These are phyloP conservation scores for Lipomyces orientalis DNA, from an alignment of 805 yeast species.

Conservation along the genomic window DNA sequence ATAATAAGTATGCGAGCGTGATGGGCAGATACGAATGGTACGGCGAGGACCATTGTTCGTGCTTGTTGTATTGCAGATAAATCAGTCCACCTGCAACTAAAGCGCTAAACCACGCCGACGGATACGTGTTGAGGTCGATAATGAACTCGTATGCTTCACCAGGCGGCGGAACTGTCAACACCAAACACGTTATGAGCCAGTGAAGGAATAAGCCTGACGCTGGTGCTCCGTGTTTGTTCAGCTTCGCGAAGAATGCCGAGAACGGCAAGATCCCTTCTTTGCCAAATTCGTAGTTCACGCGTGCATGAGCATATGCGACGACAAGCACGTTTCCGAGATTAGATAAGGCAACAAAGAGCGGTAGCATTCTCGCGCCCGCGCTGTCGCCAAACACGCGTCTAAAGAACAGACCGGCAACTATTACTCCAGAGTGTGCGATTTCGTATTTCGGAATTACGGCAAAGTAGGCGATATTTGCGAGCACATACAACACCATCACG, in stretches of 20 bases:
- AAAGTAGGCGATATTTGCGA: conserved; percentile 64
- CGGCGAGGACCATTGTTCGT: conserved; percentile 52
- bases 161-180: conserved; percentile 64
- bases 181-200: conserved; percentile 60
- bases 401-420: conserved; percentile 68
- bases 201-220: conserved; percentile 57
- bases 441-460: conserved; percentile 55
- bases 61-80: conserved; percentile 53
- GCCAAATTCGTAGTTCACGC: conserved; percentile 65
- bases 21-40: conserved; percentile 31
- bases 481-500: conserved; percentile 59
- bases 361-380: conserved; percentile 56
- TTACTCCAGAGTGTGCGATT: conserved; percentile 59
- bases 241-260: conserved; percentile 52
- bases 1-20: conserved; percentile 24
- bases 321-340: conserved; percentile 70
- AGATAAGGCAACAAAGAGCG: conserved; percentile 63
- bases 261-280: conserved; percentile 58
- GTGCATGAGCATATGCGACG: conserved; percentile 64
- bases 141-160: conserved; percentile 68
- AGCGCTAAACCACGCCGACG: conserved; percentile 64
- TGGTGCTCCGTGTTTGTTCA: conserved; percentile 49
- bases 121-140: conserved; percentile 66
- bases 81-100: conserved; percentile 59
- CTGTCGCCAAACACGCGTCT: conserved; percentile 62